Evolutionary conservation across 2,329 filamentous ascomycete species (phyloP).

Genomic region (Sclerotinia subarctica): DNA sequence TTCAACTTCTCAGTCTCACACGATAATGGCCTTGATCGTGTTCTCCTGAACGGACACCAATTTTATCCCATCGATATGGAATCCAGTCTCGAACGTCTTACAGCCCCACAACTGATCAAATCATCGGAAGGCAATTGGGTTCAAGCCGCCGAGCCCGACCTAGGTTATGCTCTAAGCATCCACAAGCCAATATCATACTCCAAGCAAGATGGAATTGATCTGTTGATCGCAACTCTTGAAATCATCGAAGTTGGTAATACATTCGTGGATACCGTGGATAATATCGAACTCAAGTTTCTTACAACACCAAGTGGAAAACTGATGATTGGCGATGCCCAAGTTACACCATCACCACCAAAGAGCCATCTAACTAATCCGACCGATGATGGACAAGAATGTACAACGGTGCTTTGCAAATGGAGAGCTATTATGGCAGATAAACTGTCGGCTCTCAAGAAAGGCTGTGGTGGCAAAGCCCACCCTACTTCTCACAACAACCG

Average conservation of each 20-base stretch:
- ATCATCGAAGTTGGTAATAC: constrained; percentile 58
- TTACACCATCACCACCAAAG: constrained; percentile 30
- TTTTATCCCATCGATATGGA: constrained; percentile 50
- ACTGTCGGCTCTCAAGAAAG: constrained; percentile 42
- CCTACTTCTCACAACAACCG: constrained; percentile 26
- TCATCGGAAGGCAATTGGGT: constrained; percentile 31
- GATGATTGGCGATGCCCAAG: constrained; percentile 50
- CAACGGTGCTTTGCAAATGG: constrained; percentile 54
- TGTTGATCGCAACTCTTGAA: constrained; percentile 54
- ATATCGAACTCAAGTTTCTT: constrained; percentile 59
- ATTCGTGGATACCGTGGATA: constrained; percentile 53
- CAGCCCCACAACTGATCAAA: constrained; percentile 47
- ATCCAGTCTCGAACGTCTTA: constrained; percentile 43
- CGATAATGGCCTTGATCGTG: constrained; percentile 43
- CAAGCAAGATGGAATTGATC: constrained; percentile 49
- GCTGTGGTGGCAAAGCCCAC: constrained; percentile 28
- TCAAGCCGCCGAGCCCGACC: constrained; percentile 31
- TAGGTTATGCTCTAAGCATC: constrained; percentile 34
- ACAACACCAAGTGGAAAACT: constrained; percentile 55
- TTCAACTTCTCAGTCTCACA: constrained; percentile 55
- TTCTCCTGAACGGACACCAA: constrained; percentile 59
- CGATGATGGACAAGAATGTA: constrained; percentile 40
- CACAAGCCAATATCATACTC: constrained; percentile 45
- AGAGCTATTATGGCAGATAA: constrained; percentile 49
- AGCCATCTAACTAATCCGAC: constrained; percentile 31